phyloP scores from a whole-genome alignment of 257 asterid species.

The Cordia subcordata region DNA sequence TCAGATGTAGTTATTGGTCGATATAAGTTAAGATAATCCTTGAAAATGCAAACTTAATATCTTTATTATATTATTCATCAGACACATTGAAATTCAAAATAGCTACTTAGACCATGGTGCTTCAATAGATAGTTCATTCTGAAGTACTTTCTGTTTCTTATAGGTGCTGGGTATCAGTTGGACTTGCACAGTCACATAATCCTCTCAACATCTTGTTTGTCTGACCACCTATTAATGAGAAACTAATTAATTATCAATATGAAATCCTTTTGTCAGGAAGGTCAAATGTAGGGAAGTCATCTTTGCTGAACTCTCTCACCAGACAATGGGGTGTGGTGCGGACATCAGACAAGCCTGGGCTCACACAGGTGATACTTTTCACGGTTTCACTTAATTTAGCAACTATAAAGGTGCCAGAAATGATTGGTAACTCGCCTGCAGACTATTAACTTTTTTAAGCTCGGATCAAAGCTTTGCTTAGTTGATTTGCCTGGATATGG shows the following conservation, averaged over 20 bases:
- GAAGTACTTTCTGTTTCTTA: not conserved
- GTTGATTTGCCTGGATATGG: constrained; percentile 99
- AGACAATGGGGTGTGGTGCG: constrained; percentile 98
- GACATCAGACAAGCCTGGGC: constrained; percentile 99
- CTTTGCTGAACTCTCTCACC: constrained; percentile 81
- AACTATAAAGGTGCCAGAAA: constrained; percentile 11
- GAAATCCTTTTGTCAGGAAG: constrained; percentile 48
- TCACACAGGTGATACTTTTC: constrained; percentile 68
- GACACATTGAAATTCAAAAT: not conserved
- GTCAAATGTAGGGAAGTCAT: constrained; percentile 97
- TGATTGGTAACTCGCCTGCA: constrained; percentile 33
- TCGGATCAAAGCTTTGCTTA: constrained; percentile 69
- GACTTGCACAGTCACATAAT: too few relatives aligned
- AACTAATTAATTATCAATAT: not conserved
- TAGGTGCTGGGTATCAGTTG: too few relatives aligned
- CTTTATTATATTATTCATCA: not conserved
- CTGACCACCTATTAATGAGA: not conserved
- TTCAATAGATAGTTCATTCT: not conserved
- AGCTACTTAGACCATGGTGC: not conserved
- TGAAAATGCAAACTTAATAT: too few relatives aligned
- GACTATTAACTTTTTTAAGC: constrained; percentile 83
- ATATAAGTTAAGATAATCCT: too few relatives aligned
- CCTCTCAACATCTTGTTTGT: too few relatives aligned
- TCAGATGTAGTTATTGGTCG: too few relatives aligned
- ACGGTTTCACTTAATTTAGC: constrained; percentile 11